These are phyloP conservation scores for Friedmanniomyces endolithicus DNA, from an alignment of 495 filamentous ascomycete species.

Conservation along the genomic window DNA sequence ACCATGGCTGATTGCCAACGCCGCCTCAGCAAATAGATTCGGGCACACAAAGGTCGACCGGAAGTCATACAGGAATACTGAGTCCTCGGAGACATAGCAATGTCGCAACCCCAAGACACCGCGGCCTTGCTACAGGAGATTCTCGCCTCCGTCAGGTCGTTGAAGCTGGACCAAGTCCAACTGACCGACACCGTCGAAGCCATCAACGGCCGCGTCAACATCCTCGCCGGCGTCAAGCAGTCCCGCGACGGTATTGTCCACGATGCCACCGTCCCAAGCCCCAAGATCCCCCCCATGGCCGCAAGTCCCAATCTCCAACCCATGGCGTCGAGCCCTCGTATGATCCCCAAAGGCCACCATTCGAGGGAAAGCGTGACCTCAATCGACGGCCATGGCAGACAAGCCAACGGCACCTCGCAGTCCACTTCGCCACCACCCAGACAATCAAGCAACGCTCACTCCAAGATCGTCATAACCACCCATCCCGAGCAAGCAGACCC, in stretches of 20 bases:
- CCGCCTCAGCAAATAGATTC: no score
- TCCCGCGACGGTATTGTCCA: constrained; percentile 35
- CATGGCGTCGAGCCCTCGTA: background rate
- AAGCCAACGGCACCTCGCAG: background rate
- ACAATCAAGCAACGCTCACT: constrained; percentile 34
- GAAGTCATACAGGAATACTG: no score
- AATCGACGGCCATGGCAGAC: constrained; percentile 11
- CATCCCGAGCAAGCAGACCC: constrained; percentile 92
- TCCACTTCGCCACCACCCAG: constrained; percentile 17
- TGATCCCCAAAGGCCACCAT: constrained; percentile 2
- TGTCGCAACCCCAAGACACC: background rate
- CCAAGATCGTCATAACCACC: constrained; percentile 67
- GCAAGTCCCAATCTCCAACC: background rate
- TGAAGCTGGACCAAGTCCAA: constrained; percentile 45
- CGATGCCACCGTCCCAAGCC: constrained; percentile 21
- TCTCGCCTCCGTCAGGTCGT: constrained; percentile 37
- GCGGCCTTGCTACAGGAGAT: constrained; percentile 29
- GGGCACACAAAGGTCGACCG: no score
- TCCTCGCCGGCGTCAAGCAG: constrained; percentile 44
- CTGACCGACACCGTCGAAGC: constrained; percentile 51
- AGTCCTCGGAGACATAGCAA: background rate
- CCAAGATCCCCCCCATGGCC: background rate
- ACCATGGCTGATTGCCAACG: no score
- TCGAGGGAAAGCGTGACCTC: constrained; percentile 10
- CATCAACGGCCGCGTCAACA: constrained; percentile 53